Evolutionary conservation across 345 rosid genomes (phyloP).

Genomic region (Eucalyptus cloeziana): DNA sequence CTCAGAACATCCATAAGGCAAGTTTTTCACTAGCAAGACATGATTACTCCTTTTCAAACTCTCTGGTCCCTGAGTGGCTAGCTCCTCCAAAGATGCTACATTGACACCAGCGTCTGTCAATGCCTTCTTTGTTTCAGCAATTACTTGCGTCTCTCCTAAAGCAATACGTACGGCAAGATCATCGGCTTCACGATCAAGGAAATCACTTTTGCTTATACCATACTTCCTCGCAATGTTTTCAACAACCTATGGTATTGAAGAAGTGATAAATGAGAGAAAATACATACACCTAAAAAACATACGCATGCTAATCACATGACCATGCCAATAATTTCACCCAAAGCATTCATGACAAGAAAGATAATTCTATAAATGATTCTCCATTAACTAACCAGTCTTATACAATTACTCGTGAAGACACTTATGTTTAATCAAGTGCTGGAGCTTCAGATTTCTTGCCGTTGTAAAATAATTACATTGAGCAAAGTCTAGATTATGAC

Average conservation of each 20-base stretch:
- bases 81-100: slow-evolving; percentile 54
- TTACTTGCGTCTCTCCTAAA: slow-evolving; percentile 92
- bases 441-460: neutral
- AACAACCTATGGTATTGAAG: slow-evolving; percentile 37
- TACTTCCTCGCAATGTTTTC: slow-evolving; percentile 76
- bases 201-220: slow-evolving; percentile 86
- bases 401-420: neutral
- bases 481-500: neutral
- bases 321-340: neutral
- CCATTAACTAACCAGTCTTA: neutral
- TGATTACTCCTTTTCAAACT: slow-evolving; percentile 72
- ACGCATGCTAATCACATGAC: neutral
- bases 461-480: neutral
- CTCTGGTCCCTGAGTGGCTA: slow-evolving; percentile 46
- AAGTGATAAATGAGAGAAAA: neutral
- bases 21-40: slow-evolving; percentile 75
- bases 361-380: neutral
- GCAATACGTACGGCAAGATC: slow-evolving; percentile 97
- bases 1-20: slow-evolving; percentile 87
- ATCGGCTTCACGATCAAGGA: slow-evolving; percentile 80
- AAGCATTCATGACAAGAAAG: neutral
- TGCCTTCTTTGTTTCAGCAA: slow-evolving; percentile 83
- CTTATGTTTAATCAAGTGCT: neutral
- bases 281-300: neutral
- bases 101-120: slow-evolving; percentile 77